Conservation (phyloP, 2,329 filamentous ascomycete genomes). For the Clonostachys byssicola region DNA sequence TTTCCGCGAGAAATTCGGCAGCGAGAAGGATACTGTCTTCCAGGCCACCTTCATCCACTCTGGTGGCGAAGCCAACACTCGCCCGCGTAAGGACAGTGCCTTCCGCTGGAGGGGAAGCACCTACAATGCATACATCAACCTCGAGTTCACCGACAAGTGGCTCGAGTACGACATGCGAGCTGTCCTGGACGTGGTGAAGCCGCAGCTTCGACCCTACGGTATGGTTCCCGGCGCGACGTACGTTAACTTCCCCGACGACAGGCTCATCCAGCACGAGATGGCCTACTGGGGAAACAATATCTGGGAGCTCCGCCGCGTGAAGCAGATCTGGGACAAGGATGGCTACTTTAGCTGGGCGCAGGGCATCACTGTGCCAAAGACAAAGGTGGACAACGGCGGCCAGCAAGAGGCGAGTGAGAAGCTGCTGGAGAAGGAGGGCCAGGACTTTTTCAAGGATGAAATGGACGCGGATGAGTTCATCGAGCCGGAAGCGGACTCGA, state of each 20-base stretch:
- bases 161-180: neutral
- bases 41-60: neutral
- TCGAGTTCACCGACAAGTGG: neutral
- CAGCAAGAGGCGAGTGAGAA: too few relatives aligned
- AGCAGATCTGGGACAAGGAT: constrained; percentile 15
- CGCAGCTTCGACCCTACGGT: neutral
- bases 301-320: constrained; percentile 12
- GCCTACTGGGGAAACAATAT: constrained; percentile 22
- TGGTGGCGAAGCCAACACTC: neutral
- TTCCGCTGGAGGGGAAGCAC: neutral
- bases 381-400: too few relatives aligned
- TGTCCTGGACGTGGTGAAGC: neutral
- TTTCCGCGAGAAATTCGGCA: neutral
- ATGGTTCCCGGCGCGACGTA: constrained; percentile 13
- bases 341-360: constrained; percentile 17
- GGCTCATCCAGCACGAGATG: constrained; percentile 9
- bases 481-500: too few relatives aligned
- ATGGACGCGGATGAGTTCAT: too few relatives aligned
- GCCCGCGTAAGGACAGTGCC: neutral
- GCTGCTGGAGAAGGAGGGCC: too few relatives aligned
- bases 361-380: neutral
- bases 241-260: constrained; percentile 20
- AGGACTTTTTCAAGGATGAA: too few relatives aligned
- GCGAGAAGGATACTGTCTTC: neutral
- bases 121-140: neutral